Conservation (phyloP, 75 land plant genomes). For the Pseudotsuga menziesii region DNA sequence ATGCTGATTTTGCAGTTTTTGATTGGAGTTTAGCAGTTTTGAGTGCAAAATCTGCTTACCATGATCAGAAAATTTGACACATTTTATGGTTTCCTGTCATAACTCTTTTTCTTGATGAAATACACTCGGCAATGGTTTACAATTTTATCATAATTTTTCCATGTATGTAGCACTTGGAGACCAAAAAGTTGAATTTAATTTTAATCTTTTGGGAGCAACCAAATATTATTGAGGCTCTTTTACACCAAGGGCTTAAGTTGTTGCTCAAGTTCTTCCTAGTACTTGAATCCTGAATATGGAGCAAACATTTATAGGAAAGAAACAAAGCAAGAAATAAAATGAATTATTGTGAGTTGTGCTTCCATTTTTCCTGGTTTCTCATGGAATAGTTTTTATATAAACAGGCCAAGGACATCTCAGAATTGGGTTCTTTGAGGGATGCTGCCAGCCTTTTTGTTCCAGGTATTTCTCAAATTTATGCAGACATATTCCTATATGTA, state of each 20-base stretch:
- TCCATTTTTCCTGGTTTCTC: neutral
- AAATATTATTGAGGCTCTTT: neutral
- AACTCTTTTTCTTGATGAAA: neutral
- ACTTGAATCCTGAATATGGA: neutral
- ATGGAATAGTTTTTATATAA: neutral
- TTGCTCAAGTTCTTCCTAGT: neutral
- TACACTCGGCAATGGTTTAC: neutral
- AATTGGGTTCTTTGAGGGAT: constrained; percentile 77
- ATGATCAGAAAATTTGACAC: too few species aligned
- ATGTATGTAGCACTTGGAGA: neutral
- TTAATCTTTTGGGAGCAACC: neutral
- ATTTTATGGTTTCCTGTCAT: neutral
- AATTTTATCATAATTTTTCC: neutral
- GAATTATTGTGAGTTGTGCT: neutral
- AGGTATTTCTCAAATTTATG: constrained; percentile 35
- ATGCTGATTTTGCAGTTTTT: too few species aligned
- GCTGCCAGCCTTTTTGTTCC: constrained; percentile 90
- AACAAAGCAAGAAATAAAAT: neutral
- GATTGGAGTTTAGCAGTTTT: too few species aligned
- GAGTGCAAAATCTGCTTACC: too few species aligned
- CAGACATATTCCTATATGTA: neutral
- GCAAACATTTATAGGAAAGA: neutral
- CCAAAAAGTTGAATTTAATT: neutral
- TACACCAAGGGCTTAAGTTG: neutral
- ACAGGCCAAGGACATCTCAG: constrained; percentile 84